These are phyloP conservation scores for Penicillium subrubescens DNA, from an alignment of 495 filamentous ascomycete genomes.

Conservation along the genomic window DNA sequence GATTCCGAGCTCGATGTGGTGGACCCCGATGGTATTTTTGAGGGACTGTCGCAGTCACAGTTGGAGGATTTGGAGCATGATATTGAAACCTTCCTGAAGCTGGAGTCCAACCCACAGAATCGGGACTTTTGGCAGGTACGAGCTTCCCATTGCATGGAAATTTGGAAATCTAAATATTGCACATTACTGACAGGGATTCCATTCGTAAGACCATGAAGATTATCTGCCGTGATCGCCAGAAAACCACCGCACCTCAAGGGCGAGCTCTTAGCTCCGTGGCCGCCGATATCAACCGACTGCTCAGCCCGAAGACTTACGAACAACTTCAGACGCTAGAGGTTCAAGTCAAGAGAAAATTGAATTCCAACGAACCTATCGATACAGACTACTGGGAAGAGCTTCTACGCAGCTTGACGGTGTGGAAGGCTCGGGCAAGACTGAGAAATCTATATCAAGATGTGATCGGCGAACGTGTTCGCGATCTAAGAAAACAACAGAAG, in stretches of 20 bases:
- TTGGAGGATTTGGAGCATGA: slow-evolving; percentile 80
- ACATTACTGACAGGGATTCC: slow-evolving; percentile 1
- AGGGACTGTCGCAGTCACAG: slow-evolving; percentile 69
- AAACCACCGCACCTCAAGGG: slow-evolving; percentile 67
- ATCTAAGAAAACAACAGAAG: slow-evolving; percentile 66
- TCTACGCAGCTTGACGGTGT: slow-evolving; percentile 78
- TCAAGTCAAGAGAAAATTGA: slow-evolving; percentile 80
- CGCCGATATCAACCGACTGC: slow-evolving; percentile 81
- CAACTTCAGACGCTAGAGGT: slow-evolving; percentile 81
- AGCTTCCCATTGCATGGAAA: not conserved
- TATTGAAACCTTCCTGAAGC: slow-evolving; percentile 78
- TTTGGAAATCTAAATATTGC: not conserved
- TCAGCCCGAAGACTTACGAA: slow-evolving; percentile 83
- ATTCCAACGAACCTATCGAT: slow-evolving; percentile 89
- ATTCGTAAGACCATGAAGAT: slow-evolving; percentile 69
- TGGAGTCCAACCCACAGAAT: slow-evolving; percentile 79
- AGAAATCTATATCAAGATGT: slow-evolving; percentile 79
- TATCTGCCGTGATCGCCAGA: slow-evolving; percentile 77
- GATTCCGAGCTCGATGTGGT: slow-evolving; percentile 79
- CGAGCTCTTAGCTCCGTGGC: slow-evolving; percentile 80
- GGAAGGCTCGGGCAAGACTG: slow-evolving; percentile 88
- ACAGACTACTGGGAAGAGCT: slow-evolving; percentile 97
- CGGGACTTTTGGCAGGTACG: slow-evolving; percentile 82
- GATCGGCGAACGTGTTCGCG: slow-evolving; percentile 69
- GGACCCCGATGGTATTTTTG: slow-evolving; percentile 80